Percentiles rank a stretch among this genome's conserved stretches.
Conservation (phyloP, 1,284 basidiomycete species). For the Cerrena zonata region DNA sequence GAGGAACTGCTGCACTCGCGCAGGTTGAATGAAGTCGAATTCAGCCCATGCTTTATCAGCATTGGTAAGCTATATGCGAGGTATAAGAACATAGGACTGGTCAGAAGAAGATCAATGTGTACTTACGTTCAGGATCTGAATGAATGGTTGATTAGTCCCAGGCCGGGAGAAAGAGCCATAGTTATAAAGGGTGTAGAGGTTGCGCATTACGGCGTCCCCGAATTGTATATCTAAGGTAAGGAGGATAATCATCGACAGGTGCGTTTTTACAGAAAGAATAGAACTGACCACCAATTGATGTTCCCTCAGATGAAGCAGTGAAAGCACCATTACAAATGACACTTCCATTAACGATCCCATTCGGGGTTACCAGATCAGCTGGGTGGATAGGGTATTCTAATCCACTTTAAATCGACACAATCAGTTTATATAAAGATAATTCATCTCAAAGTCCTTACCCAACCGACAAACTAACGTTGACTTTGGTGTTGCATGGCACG, state of each 20-base stretch:
- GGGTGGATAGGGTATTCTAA: too few species aligned
- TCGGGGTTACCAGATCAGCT: background rate
- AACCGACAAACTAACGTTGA: slow-evolving; percentile 12
- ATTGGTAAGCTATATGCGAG: slow-evolving; percentile 4
- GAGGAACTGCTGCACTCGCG: background rate
- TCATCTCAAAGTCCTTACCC: slow-evolving; percentile 7
- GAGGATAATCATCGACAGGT: too few species aligned
- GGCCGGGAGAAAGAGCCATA: slow-evolving; percentile 6
- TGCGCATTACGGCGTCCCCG: slow-evolving; percentile 10
- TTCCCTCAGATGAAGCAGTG: too few species aligned
- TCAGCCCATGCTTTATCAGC: slow-evolving; percentile 6
- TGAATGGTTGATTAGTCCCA: slow-evolving; percentile 3
- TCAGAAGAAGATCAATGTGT: background rate
- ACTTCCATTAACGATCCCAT: background rate
- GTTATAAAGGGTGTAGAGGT: slow-evolving; percentile 10
- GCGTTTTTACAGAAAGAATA: too few species aligned
- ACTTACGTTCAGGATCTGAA: slow-evolving; percentile 13
- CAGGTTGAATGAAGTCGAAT: background rate
- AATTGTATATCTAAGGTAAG: slow-evolving; percentile 10
- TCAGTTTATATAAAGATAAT: background rate
- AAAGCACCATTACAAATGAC: too few species aligned
- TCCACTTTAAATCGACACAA: background rate
- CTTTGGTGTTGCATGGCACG: slow-evolving; percentile 12
- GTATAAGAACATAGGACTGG: too few species aligned
- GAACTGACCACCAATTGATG: too few species aligned